phyloP scores from a whole-genome alignment of 345 rosid genomes.

The Gossypium thurberi region DNA sequence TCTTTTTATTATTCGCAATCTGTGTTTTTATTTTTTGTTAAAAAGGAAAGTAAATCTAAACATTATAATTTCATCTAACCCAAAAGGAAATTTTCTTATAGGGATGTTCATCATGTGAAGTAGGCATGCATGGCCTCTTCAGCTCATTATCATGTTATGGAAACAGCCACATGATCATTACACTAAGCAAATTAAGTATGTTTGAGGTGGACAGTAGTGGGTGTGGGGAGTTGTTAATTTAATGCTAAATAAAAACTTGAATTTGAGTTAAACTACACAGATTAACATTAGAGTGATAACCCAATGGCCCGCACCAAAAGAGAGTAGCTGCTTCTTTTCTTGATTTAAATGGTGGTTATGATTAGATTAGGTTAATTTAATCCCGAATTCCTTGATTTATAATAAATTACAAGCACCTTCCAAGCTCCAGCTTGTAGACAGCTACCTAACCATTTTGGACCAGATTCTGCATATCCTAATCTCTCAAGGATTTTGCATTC shows the following conservation, averaged over 20 bases:
- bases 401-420: background rate
- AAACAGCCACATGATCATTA: background rate
- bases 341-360: background rate
- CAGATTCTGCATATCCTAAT: slow-evolving; percentile 5
- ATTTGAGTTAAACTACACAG: background rate
- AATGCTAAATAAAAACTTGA: background rate
- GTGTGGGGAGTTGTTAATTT: background rate
- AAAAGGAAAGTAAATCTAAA: too few species aligned
- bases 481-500: background rate
- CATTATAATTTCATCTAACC: background rate
- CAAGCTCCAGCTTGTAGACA: slow-evolving; percentile 7
- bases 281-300: background rate
- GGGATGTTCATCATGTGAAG: background rate
- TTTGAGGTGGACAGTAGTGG: background rate
- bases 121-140: background rate
- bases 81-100: background rate
- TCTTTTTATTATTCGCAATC: too few species aligned
- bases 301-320: background rate
- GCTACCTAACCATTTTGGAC: slow-evolving; percentile 14
- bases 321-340: background rate
- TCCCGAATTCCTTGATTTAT: background rate
- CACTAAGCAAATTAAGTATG: background rate
- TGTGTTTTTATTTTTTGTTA: too few species aligned
- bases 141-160: background rate
- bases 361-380: background rate